Evolutionary conservation across 1,284 basidiomycete species (phyloP), one percentile per base, ranked within the genome.

Genomic region (Cryptococcus sp.): DNA sequence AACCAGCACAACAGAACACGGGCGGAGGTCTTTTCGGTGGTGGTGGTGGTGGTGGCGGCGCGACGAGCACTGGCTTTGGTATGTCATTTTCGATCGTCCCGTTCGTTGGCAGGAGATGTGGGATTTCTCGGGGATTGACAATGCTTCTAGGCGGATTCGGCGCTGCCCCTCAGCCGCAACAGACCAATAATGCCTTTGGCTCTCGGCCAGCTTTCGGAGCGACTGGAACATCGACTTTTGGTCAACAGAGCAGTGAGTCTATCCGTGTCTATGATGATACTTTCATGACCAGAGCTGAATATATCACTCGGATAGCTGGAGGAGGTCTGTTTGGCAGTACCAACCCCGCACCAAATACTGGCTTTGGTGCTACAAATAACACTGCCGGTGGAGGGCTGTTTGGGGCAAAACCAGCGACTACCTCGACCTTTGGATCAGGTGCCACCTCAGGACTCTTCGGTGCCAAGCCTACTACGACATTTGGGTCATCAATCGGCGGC

Each of bases 1-100:
- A 68, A 47, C 63, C 65, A 7, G 59, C 58, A 34, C 60, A 62
- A 52, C 89, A 89, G 67, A 85, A 87, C 54, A 71, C 85, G 81
- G 54, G 81, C 75, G 55, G 82, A 79, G 57, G 79, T 68, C 65
- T 76, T 74, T 63, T 81, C 77, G 63, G 74, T 73, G 37, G 81
- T 39, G 50, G 52, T 13, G 50, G 52, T n/a, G 37, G 63, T 34
- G 37, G 81, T 39, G 50, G 52, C 15, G 50, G 52, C 22, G 38
- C 63, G 37, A 58, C 63, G 23, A 66, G 54, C 53, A 65, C 64
- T 11, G 64, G 64, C 34, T 75, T 73, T 50, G 72, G 70, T 59
- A 54, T 54, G 65, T 65, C 38, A 37, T 11, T 16, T n/a, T 17
- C 29, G 17, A 11, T 17, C 19, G 6, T 20, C 23, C n/a, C 17